A percentile compares a stretch with the other conserved stretches of the same genome.
These are phyloP conservation scores for Phellinidium pouzarii DNA, from an alignment of 1,284 basidiomycete species.

Conservation along the genomic window DNA sequence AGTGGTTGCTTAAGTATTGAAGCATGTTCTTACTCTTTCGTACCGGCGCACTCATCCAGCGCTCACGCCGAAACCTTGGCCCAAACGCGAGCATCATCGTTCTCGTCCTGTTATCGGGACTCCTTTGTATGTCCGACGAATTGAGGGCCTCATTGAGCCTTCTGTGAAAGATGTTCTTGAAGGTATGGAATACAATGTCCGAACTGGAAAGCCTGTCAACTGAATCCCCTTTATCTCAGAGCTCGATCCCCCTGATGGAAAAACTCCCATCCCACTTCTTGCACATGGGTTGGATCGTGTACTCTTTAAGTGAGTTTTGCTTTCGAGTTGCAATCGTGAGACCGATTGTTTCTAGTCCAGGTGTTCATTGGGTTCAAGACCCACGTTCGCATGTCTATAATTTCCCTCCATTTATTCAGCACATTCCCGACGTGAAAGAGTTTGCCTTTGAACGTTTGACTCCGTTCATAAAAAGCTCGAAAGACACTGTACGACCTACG, in stretches of 20 bases:
- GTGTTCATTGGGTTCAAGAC: constrained; percentile 89
- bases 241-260: constrained; percentile 38
- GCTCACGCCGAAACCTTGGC: background rate
- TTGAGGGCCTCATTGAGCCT: constrained; percentile 39
- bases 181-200: constrained; percentile 24
- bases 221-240: constrained; percentile 32
- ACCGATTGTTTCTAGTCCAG: constrained; percentile 48
- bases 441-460: constrained; percentile 85
- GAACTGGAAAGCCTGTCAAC: constrained; percentile 2
- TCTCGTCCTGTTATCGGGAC: background rate
- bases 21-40: background rate
- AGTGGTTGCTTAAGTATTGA: background rate
- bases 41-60: background rate
- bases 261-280: constrained; percentile 61
- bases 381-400: constrained; percentile 85
- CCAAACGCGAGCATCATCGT: background rate
- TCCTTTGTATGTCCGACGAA: constrained; percentile 29
- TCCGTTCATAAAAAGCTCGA: constrained; percentile 76
- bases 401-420: constrained; percentile 65
- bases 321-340: background rate
- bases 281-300: constrained; percentile 78
- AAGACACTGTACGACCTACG: constrained; percentile 52
- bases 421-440: constrained; percentile 74
- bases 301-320: constrained; percentile 68
- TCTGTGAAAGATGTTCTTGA: constrained; percentile 22